These are phyloP conservation scores for Fraxinus nigra DNA, from an alignment of 305 asterid genomes.

Conservation along the genomic window DNA sequence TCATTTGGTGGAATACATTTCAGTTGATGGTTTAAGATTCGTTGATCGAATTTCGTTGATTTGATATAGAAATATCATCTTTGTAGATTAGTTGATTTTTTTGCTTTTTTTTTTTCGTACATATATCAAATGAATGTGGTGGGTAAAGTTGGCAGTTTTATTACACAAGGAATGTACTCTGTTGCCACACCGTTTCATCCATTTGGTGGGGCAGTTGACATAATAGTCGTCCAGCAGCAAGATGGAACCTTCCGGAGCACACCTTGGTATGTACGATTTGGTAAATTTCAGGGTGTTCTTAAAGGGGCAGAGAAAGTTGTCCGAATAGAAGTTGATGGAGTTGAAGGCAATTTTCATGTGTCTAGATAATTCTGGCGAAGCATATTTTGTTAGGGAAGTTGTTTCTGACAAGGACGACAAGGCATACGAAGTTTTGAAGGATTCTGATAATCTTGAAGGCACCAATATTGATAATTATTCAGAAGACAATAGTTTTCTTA, in stretches of 20 bases:
- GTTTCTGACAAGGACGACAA: slow-evolving; percentile 30
- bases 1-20: slow-evolving; percentile 17
- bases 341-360: slow-evolving; percentile 70
- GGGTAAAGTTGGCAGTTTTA: slow-evolving; percentile 70
- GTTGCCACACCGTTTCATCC: slow-evolving; percentile 80
- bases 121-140: slow-evolving; percentile 71
- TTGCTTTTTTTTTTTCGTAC: slow-evolving; percentile 15
- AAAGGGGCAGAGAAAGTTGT: slow-evolving; percentile 86
- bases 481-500: slow-evolving; percentile 33
- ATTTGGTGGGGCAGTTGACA: slow-evolving; percentile 94
- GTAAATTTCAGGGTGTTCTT: slow-evolving; percentile 88
- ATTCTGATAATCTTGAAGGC: slow-evolving; percentile 30
- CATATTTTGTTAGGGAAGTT: slow-evolving; percentile 71
- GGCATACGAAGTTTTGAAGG: slow-evolving; percentile 21
- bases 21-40: slow-evolving; percentile 13
- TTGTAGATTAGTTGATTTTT: slow-evolving; percentile 7
- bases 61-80: slow-evolving; percentile 9
- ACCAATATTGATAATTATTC: slow-evolving; percentile 22
- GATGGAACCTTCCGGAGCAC: slow-evolving; percentile 80
- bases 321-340: slow-evolving; percentile 81
- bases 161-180: slow-evolving; percentile 29
- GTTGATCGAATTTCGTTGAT: neutral
- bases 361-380: slow-evolving; percentile 88
- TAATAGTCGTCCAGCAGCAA: slow-evolving; percentile 72
- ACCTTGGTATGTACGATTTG: slow-evolving; percentile 92